Percentiles rank a stretch among this genome's conserved stretches.
phyloP scores from a whole-genome alignment of 192 early-diverging fungal species.

The Umbelopsis isabellina region DNA sequence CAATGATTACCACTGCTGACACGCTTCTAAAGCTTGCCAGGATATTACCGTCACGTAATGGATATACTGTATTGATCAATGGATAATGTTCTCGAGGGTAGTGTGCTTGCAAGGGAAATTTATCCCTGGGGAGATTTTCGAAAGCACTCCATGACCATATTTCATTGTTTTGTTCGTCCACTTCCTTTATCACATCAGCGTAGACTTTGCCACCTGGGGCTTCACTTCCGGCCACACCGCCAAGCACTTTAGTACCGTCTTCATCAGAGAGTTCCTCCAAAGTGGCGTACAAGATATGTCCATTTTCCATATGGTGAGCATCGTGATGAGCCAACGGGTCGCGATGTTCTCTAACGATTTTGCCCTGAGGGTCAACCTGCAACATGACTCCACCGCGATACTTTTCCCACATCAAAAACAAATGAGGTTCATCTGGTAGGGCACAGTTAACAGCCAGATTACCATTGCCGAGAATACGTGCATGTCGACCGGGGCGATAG shows the following conservation, averaged over 20 bases:
- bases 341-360: neutral
- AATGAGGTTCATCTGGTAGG: neutral
- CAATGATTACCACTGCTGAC: constrained; percentile 14
- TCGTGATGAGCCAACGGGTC: constrained; percentile 13
- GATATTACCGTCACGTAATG: constrained; percentile 2
- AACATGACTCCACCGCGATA: constrained; percentile 20
- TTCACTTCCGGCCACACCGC: neutral
- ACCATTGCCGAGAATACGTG: constrained; percentile 16
- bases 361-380: constrained; percentile 20
- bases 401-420: constrained; percentile 23
- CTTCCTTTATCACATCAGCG: constrained; percentile 14
- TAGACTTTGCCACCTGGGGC: neutral
- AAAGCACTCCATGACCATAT: constrained; percentile 14
- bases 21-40: constrained; percentile 15
- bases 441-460: constrained; percentile 8
- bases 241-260: neutral
- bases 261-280: constrained; percentile 10
- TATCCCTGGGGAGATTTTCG: neutral
- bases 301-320: constrained; percentile 21
- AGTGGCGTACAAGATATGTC: constrained; percentile 11
- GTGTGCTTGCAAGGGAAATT: constrained; percentile 9
- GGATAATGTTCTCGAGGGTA: constrained; percentile 21
- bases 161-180: neutral
- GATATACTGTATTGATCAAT: constrained; percentile 18
- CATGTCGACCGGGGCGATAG: constrained; percentile 17